Evolutionary conservation across 2,329 filamentous ascomycete genomes (phyloP).

Genomic region (Trichoderma endophyticum): DNA sequence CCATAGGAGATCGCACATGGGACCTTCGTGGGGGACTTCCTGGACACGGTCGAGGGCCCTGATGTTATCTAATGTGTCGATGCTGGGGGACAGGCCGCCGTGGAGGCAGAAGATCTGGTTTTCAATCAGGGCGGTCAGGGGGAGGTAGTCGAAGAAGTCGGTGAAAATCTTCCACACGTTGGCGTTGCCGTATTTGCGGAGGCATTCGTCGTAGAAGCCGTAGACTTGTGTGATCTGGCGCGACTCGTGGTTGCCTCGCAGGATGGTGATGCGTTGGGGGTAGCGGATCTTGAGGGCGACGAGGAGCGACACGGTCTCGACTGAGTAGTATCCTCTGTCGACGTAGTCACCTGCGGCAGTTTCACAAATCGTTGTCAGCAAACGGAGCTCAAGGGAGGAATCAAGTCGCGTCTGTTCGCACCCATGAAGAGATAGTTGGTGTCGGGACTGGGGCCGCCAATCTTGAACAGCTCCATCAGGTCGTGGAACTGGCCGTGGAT

Average conservation of each 20-base stretch:
- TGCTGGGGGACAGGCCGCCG: constrained; percentile 92
- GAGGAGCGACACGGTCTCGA: constrained; percentile 95
- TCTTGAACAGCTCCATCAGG: constrained; percentile 99
- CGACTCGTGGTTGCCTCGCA: constrained; percentile 98
- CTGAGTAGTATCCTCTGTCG: constrained; percentile 97
- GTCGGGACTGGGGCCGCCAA: constrained; percentile 94
- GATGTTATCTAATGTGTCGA: constrained; percentile 94
- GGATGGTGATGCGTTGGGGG: constrained; percentile 94
- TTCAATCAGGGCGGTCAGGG: constrained; percentile 94
- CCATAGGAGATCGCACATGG: constrained; percentile 98
- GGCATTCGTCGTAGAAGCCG: constrained; percentile 98
- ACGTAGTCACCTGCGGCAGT: constrained; percentile 79
- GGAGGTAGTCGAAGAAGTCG: constrained; percentile 97
- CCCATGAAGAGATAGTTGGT: constrained; percentile 99
- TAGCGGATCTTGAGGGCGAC: constrained; percentile 98
- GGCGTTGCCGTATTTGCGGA: constrained; percentile 97
- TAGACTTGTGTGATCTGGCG: constrained; percentile 99
- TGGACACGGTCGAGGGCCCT: constrained; percentile 92
- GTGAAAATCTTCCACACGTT: constrained; percentile 99
- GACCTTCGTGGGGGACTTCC: constrained; percentile 96
- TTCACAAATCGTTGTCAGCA: not conserved
- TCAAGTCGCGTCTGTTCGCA: constrained; percentile 37
- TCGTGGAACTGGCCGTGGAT: constrained; percentile 99
- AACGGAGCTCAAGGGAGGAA: not conserved
- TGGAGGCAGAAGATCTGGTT: constrained; percentile 99